Conservation (phyloP, 2,329 filamentous ascomycete genomes). For the Aspergillus fischeri region DNA sequence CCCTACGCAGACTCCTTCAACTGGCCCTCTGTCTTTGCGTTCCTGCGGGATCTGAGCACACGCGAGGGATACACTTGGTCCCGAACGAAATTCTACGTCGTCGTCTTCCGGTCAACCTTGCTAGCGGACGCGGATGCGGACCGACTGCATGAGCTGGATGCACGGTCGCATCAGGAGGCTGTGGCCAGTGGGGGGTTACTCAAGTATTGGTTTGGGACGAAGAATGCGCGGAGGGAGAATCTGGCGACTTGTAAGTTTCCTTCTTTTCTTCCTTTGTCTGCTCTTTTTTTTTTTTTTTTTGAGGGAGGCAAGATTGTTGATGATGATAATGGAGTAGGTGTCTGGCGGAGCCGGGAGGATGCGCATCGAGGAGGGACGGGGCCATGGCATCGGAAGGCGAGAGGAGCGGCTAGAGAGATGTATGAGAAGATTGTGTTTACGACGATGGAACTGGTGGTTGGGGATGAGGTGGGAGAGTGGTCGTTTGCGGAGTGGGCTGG, state of each 20-base stretch:
- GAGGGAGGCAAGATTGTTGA: background rate
- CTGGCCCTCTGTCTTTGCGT: conserved; percentile 61
- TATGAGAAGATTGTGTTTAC: conserved; percentile 66
- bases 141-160: conserved; percentile 69
- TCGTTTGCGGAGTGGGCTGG: conserved; percentile 56
- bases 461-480: conserved; percentile 62
- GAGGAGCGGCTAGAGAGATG: conserved; percentile 45
- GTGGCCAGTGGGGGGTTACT: conserved; percentile 73
- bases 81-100: conserved; percentile 70
- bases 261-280: background rate
- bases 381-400: conserved; percentile 54
- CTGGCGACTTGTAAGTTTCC: conserved; percentile 67
- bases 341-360: conserved; percentile 59
- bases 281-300: background rate
- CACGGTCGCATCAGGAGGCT: conserved; percentile 75
- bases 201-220: conserved; percentile 89
- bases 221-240: conserved; percentile 67
- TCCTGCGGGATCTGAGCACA: conserved; percentile 51
- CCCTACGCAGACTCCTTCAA: conserved; percentile 74
- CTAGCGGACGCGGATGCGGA: conserved; percentile 63
- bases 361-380: conserved; percentile 57
- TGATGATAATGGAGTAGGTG: conserved; percentile 50
- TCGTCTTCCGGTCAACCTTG: conserved; percentile 75
- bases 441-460: conserved; percentile 60
- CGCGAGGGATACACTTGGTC: conserved; percentile 54